Base-by-base conservation (phyloP, 805 yeast genomes). In the Torulaspora quercuum region DNA sequence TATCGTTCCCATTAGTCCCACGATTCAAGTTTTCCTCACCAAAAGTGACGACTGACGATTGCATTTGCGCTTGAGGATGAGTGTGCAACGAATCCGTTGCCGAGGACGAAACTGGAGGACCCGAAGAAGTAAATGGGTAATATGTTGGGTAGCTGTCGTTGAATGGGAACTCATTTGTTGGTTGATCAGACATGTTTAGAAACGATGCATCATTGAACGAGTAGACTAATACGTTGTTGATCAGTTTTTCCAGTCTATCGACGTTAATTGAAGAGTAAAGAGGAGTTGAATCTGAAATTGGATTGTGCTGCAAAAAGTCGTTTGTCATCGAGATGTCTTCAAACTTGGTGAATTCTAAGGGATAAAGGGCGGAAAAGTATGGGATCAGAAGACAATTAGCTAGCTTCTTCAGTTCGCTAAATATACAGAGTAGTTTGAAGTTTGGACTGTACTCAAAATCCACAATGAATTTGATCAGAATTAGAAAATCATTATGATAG, bases 381-480 rank as follows among this genome's bases (percentile, higher is more conserved):
- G 62, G 61, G 10, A 57, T 49, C 14, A 57, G 37, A 7, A 55
- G 30, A 13, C 46, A 47, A 27, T 50, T 46, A 2, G 60, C 57
- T 33, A 59, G 32, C 32, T 55, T 57, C 17, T 53, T 54, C 28
- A 59, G 36, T 36, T 59, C 61, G 6, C 53, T 49, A 29, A 51
- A 59, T 8, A 59, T 53, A 32, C 57, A 53, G 11, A 59, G 42
- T 17, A 59, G 33, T 32, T 59, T 59, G 29, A 59, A 59, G 37
- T 59, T 59, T 8, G 63, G 64, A 10, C 58, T 56, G n/a, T 39
- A 35, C 33, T 59, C 64, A 33, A 57, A 59, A 42, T 59, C 62
- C 18, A 53, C 33, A 3, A 59, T 42, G 29, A 57, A 59, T 38
- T 59, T 57, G 3, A 59, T 43, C 11, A 59, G 41, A 12, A 51